Evolutionary conservation across 805 yeast genomes (phyloP), one percentile per base, ranked within the genome.

Genomic region (Lipomyces yamanashiensis): DNA sequence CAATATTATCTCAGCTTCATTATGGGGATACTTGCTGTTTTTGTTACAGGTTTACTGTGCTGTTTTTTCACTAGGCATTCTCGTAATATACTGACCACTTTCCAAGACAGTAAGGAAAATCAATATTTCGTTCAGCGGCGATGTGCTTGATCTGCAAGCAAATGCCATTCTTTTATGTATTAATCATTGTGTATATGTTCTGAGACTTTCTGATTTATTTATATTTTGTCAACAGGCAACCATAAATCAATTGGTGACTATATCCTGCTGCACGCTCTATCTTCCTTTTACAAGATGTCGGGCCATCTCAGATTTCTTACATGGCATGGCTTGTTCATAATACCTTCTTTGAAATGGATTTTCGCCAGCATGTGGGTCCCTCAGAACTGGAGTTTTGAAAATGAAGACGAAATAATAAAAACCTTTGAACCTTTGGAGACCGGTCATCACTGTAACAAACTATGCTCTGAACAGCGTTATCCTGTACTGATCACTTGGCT

Each of bases 51-150:
- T 64, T 48, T 12, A 7, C 28, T 12, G 5, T 7, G 17, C 28
- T 10, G n/a, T 7, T 4, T 37, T 34, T 33, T 15, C 15, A 4
- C 2, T 33, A 10, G 39, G 9, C 19, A 19, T 10, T 10, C 12
- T 33, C 13, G 15, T 5, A 13, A 40, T n/a, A 15, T 10, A 40
- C 53, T 59, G 41, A 53, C 57, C 37, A 13, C 33, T 6, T 12
- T 5, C 33, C 5, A 28, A 65, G 68, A 55, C 64, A 2, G 48
- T 66, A 8, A 53, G 50, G 28, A 55, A 53, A 13, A 23, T 59
- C 33, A 59, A 57, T n/a, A 47, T 66, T n/a, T 66, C 67, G 28
- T 66, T 66, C 52, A 63, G 68, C 61, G 69, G 69, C 23, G 69
- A 66, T 53, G 28, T 60, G 8, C 49, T 66, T 17, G 63, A 45